Base-by-base conservation (phyloP, 352 stramenopile species). In the Pythium grandisporangium region DNA sequence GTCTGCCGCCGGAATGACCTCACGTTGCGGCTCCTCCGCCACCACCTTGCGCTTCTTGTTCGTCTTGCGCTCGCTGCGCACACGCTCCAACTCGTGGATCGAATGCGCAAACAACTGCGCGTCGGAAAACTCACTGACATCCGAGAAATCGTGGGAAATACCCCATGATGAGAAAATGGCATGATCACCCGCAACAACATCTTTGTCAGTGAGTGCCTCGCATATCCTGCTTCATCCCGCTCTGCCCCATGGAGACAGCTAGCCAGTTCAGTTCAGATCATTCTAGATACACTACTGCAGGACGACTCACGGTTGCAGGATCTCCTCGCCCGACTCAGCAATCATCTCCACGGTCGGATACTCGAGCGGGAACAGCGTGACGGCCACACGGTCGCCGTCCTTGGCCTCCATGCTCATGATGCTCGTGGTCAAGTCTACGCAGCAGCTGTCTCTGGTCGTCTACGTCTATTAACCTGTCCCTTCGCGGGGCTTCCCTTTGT, bases 101-200 rank as follows among this genome's bases (percentile, higher is more conserved):
- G 78, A 74, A 56, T 92, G 77, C 48, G 82, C 43, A 48, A 89
- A 93, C 32, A 89, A 34, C 53, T 93, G 78, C 38, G 71, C 73
- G 26, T 91, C 76, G 16, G 74, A 80, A 37, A 92, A 88, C 30
- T 93, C 78, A 52, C 81, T 93, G 36, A 16, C 36, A 37, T 10
- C 24, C 21, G 37, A 34, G 17, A 40, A 32, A 29, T 37, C 30
- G n/a, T n/a, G n/a, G n/a, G n/a, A n/a, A n/a, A n/a, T n/a, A n/a
- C n/a, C n/a, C n/a, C n/a, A n/a, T n/a, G n/a, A n/a, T n/a, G n/a
- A n/a, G n/a, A n/a, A n/a, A n/a, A n/a, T n/a, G n/a, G n/a, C n/a
- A n/a, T n/a, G n/a, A n/a, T n/a, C n/a, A n/a, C n/a, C n/a, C n/a
- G n/a, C n/a, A n/a, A n/a, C n/a, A n/a, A n/a, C n/a, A n/a, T n/a